Conservation (phyloP, 2,329 filamentous ascomycete species). For the Hypomyces perniciosus region DNA sequence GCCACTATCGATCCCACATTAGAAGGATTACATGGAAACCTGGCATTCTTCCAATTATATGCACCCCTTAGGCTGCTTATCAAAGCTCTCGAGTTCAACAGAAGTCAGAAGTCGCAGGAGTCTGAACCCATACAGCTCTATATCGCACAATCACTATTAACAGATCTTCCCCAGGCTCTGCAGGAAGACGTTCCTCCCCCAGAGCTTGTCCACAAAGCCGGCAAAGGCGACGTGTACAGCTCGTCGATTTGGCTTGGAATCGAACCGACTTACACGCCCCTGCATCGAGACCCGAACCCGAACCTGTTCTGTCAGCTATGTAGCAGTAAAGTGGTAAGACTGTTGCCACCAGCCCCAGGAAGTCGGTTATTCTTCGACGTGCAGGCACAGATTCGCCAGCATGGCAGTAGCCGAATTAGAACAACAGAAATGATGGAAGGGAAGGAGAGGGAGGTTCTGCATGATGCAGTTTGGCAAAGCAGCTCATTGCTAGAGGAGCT, state of each 20-base stretch:
- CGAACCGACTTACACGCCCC: conserved; percentile 80
- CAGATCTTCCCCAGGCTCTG: conserved; percentile 58
- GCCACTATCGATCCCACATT: conserved; percentile 26
- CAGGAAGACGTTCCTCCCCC: conserved; percentile 64
- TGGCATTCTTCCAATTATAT: conserved; percentile 49
- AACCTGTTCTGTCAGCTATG: conserved; percentile 85
- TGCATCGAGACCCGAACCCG: conserved; percentile 90
- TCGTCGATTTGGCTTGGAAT: conserved; percentile 85
- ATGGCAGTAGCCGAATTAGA: conserved; percentile 50
- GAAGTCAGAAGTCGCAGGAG: conserved; percentile 11
- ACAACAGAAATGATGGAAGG: conserved; percentile 91
- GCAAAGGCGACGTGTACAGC: conserved; percentile 78
- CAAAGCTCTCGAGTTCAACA: conserved; percentile 47
- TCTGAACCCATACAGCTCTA: conserved; percentile 53
- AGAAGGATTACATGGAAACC: conserved; percentile 12
- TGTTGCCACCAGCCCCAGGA: conserved; percentile 62
- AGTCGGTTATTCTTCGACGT: conserved; percentile 54
- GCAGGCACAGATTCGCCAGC: conserved; percentile 33
- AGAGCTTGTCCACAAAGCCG: conserved; percentile 52
- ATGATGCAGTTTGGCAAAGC: conserved; percentile 63
- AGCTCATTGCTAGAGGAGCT: conserved; percentile 27
- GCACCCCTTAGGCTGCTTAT: conserved; percentile 61
- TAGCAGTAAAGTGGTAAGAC: conserved; percentile 64
- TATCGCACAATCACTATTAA: conserved; percentile 73
- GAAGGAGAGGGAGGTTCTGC: conserved; percentile 58